A percentile compares a stretch with the other conserved stretches of the same genome.
Conservation (phyloP, 2,329 filamentous ascomycete genomes). For the Rutstroemia sp. region DNA sequence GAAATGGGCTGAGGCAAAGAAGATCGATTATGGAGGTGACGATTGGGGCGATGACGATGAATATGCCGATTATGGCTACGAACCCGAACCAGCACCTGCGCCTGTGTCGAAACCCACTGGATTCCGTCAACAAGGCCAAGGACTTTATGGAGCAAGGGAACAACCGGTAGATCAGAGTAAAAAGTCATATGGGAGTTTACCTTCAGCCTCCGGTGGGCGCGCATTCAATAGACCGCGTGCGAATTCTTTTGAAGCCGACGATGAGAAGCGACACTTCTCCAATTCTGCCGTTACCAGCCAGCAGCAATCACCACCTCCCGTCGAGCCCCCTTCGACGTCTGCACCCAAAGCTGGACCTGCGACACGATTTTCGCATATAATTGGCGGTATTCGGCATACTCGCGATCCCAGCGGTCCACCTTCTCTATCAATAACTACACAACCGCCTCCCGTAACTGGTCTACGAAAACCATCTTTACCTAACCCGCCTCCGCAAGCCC, state of each 20-base stretch:
- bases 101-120: constrained; percentile 33
- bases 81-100: constrained; percentile 30
- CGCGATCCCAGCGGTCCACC: constrained; percentile 21
- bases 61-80: constrained; percentile 37
- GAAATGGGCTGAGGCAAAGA: constrained; percentile 91
- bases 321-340: constrained; percentile 5
- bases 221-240: constrained; percentile 19
- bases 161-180: constrained; percentile 13
- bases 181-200: constrained; percentile 28
- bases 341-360: constrained; percentile 9
- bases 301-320: constrained; percentile 11
- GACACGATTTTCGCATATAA: constrained; percentile 27
- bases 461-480: constrained; percentile 17
- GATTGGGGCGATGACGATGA: constrained; percentile 78
- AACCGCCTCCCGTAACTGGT: constrained; percentile 15
- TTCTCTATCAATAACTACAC: constrained; percentile 20
- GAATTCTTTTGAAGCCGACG: constrained; percentile 48
- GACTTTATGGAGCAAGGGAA: constrained; percentile 14
- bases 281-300: constrained; percentile 18
- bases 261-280: constrained; percentile 45
- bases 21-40: constrained; percentile 81
- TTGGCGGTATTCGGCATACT: constrained; percentile 9
- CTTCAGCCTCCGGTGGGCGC: constrained; percentile 16
- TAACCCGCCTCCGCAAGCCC: not conserved
- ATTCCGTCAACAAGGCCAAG: constrained; percentile 36